Percentiles rank a stretch among this genome's conserved stretches.
These are phyloP conservation scores for Emmonsiellopsis sp. DNA, from an alignment of 2,329 filamentous ascomycete species.

Conservation along the genomic window DNA sequence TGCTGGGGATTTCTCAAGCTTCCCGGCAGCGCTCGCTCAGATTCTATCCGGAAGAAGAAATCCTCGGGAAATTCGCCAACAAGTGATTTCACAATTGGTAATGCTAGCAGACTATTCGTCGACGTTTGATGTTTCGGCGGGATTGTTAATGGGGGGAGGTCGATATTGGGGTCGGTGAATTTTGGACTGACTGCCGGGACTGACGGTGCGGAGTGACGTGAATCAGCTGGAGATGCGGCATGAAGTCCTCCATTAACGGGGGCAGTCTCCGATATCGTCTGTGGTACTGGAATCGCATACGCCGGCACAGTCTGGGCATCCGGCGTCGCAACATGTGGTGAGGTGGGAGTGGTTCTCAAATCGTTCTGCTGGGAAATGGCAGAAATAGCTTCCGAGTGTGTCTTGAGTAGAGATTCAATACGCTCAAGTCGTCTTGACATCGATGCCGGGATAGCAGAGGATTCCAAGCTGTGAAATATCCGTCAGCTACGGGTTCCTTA, in stretches of 20 bases:
- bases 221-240: slow-evolving; percentile 4
- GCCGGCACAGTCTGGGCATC: neutral
- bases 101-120: slow-evolving; percentile 1
- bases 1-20: neutral
- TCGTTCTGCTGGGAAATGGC: neutral
- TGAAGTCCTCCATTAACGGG: neutral
- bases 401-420: slow-evolving; percentile 3
- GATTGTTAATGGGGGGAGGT: slow-evolving; percentile 7
- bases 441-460: neutral
- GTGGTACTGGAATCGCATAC: neutral
- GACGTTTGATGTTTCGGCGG: slow-evolving; percentile 6
- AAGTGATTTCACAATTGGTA: slow-evolving; percentile 4
- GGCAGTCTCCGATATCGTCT: neutral
- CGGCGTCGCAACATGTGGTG: neutral
- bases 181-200: neutral
- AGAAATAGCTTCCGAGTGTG: slow-evolving; percentile 4
- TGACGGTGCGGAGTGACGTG: neutral
- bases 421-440: slow-evolving; percentile 3
- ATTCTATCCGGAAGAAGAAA: slow-evolving; percentile 5
- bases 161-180: neutral
- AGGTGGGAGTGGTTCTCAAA: neutral
- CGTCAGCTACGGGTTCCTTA: neutral
- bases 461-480: neutral
- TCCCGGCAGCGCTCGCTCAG: neutral
- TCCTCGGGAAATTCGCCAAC: slow-evolving; percentile 6